Conservation (phyloP, 148 eudicot species). For the Pouteria glomerata region DNA sequence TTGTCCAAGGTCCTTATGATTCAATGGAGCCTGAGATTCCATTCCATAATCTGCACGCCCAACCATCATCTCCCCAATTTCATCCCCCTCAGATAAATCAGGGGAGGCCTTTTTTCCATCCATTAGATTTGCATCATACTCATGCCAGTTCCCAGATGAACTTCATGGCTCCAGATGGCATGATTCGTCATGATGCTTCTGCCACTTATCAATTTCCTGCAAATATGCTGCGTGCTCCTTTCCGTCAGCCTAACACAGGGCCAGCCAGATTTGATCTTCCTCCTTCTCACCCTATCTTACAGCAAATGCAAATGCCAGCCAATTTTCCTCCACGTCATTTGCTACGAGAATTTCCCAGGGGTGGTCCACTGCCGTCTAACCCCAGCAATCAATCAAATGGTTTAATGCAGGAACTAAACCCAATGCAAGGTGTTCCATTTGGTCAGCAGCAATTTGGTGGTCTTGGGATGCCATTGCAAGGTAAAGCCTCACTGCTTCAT, state of each 20-base stretch:
- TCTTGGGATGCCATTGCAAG: constrained; percentile 57
- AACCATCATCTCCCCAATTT: constrained; percentile 41
- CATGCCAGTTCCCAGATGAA: constrained; percentile 59
- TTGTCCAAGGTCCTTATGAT: constrained; percentile 43
- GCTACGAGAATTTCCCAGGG: constrained; percentile 46
- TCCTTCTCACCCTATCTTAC: constrained; percentile 53
- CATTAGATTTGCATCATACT: constrained; percentile 48
- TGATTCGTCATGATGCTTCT: constrained; percentile 40
- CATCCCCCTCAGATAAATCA: constrained; percentile 52
- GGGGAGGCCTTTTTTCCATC: constrained; percentile 47
- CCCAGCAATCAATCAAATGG: constrained; percentile 39
- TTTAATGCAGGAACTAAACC: constrained; percentile 47
- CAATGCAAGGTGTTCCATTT: constrained; percentile 56
- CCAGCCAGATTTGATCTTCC: constrained; percentile 53
- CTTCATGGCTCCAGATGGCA: constrained; percentile 53
- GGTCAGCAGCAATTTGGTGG: constrained; percentile 61
- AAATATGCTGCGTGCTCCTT: constrained; percentile 50
- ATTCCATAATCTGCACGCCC: constrained; percentile 46
- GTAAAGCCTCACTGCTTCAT: constrained; percentile 25
- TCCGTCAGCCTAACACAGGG: constrained; percentile 48
- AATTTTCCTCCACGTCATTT: constrained; percentile 50
- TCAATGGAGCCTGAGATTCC: constrained; percentile 44
- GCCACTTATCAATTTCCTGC: constrained; percentile 51
- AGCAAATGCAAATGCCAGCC: constrained; percentile 63
- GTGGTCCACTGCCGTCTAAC: constrained; percentile 43